phyloP scores from a whole-genome alignment of 345 rosid genomes.

The Leavenworthia alabamica region DNA sequence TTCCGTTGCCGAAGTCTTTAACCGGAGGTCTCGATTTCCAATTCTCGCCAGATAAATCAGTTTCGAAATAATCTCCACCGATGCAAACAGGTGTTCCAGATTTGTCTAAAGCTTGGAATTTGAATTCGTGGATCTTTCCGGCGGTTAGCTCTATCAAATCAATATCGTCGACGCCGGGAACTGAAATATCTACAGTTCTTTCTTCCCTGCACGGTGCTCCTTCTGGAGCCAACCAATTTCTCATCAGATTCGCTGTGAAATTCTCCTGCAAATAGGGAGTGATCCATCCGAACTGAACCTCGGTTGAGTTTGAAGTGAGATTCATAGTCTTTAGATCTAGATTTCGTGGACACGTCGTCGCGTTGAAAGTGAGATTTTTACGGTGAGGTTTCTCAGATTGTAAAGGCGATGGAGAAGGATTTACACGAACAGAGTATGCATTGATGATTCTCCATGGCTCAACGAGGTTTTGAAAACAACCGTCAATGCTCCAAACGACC shows the following conservation, averaged over 20 bases:
- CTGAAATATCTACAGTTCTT: constrained; percentile 43
- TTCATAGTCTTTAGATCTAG: constrained; percentile 1
- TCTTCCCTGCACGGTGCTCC: constrained; percentile 63
- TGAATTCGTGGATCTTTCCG: constrained; percentile 59
- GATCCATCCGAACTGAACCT: constrained; percentile 37
- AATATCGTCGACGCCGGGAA: constrained; percentile 52
- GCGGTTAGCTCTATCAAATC: constrained; percentile 47
- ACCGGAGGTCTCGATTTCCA: constrained; percentile 88
- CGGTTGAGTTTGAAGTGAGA: constrained; percentile 15
- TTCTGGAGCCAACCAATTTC: constrained; percentile 60
- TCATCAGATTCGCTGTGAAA: constrained; percentile 45
- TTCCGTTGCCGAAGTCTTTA: constrained; percentile 74
- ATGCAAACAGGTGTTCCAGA: constrained; percentile 44
- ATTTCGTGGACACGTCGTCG: not conserved
- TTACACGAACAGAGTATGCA: no score
- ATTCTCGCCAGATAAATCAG: constrained; percentile 73
- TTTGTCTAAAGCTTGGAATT: constrained; percentile 56
- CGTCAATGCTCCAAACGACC: no score
- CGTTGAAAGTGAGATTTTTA: constrained; percentile 5
- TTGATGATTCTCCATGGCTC: no score
- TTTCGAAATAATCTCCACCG: constrained; percentile 90
- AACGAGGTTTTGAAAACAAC: no score
- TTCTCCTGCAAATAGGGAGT: constrained; percentile 42
- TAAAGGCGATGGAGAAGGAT: constrained; percentile 11
- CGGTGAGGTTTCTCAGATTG: not conserved